phyloP scores from a whole-genome alignment of 2,329 filamentous ascomycete genomes.

The Colletotrichum zoysiae region DNA sequence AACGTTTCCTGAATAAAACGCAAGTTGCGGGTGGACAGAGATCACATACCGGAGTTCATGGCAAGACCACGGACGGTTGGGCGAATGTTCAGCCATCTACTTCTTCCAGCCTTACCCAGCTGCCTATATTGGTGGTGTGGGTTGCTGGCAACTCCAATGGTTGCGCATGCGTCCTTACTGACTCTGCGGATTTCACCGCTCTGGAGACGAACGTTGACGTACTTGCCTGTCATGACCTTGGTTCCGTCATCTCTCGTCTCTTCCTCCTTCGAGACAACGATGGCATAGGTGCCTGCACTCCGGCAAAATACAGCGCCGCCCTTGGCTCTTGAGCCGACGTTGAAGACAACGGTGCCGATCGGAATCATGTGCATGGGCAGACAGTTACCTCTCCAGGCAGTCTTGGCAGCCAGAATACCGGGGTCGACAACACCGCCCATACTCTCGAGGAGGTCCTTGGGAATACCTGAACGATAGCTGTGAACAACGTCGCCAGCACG shows the following conservation, averaged over 20 bases:
- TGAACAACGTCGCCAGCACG: slow-evolving; percentile 91
- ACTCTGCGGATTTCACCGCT: slow-evolving; percentile 94
- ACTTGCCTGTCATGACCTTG: slow-evolving; percentile 76
- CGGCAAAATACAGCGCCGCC: slow-evolving; percentile 91
- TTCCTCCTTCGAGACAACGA: slow-evolving; percentile 90
- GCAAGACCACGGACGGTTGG: slow-evolving; percentile 97
- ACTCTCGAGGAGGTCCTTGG: slow-evolving; percentile 84
- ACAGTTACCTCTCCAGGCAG: slow-evolving; percentile 94
- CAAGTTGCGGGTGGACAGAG: background rate
- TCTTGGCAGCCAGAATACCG: slow-evolving; percentile 94
- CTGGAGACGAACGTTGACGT: slow-evolving; percentile 87
- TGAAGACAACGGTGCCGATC: slow-evolving; percentile 91
- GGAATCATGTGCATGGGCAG: slow-evolving; percentile 96
- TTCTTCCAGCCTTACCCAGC: slow-evolving; percentile 94
- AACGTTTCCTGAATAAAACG: too few relatives aligned
- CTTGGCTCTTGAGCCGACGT: slow-evolving; percentile 82
- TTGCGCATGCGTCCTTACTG: slow-evolving; percentile 92
- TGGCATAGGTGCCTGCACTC: slow-evolving; percentile 92
- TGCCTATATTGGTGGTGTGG: slow-evolving; percentile 89
- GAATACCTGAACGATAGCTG: slow-evolving; percentile 92
- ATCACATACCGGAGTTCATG: slow-evolving; percentile 90
- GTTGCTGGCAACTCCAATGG: slow-evolving; percentile 95
- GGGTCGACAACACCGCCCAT: slow-evolving; percentile 96
- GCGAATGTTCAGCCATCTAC: slow-evolving; percentile 92
- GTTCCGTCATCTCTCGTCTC: slow-evolving; percentile 71